Percentiles rank a stretch among this genome's conserved stretches.
These are phyloP conservation scores for Amanita rubescens DNA, from an alignment of 768 basidiomycete genomes.

Conservation along the genomic window DNA sequence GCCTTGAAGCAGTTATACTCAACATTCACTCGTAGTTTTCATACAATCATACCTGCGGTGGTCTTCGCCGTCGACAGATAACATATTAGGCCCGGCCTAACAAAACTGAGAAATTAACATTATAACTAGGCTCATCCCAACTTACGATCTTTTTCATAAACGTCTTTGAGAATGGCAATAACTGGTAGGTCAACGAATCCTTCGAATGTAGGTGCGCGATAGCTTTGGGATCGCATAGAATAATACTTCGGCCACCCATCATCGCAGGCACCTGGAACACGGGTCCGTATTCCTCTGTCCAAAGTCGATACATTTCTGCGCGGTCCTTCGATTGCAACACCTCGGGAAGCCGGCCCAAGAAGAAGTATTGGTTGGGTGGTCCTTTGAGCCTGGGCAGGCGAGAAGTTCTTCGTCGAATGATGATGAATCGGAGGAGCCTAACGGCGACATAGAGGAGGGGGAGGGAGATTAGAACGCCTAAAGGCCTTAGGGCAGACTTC, in stretches of 20 bases:
- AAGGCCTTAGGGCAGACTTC: neutral
- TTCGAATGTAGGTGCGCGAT: conserved; percentile 37
- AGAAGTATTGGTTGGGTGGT: conserved; percentile 31
- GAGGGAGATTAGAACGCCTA: neutral
- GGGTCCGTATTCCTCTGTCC: too few relatives aligned
- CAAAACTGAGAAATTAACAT: neutral
- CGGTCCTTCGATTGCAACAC: conserved; percentile 22
- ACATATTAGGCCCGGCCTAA: conserved; percentile 33
- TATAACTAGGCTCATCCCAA: neutral
- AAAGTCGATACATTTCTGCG: conserved; percentile 32
- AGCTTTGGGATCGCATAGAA: too few relatives aligned
- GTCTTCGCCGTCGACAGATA: conserved; percentile 37
- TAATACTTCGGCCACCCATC: conserved; percentile 24
- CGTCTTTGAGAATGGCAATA: conserved; percentile 24
- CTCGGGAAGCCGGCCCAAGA: conserved; percentile 32
- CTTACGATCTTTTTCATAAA: conserved; percentile 34
- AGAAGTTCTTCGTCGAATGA: neutral
- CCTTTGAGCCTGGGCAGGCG: conserved; percentile 30
- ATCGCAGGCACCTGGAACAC: conserved; percentile 27
- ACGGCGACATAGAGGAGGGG: neutral
- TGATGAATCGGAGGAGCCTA: neutral
- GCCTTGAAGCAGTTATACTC: conserved; percentile 20
- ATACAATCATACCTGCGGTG: conserved; percentile 32
- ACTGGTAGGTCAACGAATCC: conserved; percentile 43
- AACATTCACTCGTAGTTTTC: neutral